phyloP scores from a whole-genome alignment of 192 early-diverging fungal species.

The Coemansia sp. region DNA sequence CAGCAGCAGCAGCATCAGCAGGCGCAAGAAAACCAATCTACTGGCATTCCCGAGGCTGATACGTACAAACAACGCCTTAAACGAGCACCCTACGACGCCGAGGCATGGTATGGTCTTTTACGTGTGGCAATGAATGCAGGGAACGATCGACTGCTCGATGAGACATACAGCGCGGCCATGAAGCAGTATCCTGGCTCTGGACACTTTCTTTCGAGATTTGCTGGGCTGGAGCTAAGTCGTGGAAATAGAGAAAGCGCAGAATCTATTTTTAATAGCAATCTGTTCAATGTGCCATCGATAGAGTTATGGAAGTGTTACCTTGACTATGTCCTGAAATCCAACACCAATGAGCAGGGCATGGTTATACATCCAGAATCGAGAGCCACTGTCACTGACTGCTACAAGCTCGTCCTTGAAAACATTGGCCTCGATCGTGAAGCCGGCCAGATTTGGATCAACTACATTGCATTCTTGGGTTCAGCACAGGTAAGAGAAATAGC shows the following conservation, averaged over 20 bases:
- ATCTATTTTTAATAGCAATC: conserved; percentile 79
- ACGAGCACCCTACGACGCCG: conserved; percentile 62
- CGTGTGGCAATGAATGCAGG: conserved; percentile 61
- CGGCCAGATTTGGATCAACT: conserved; percentile 87
- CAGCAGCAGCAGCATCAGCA: conserved; percentile 1
- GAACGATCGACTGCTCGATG: conserved; percentile 61
- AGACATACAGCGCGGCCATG: conserved; percentile 70
- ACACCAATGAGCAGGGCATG: conserved; percentile 59
- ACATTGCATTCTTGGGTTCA: conserved; percentile 77
- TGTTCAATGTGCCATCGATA: conserved; percentile 80
- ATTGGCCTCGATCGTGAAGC: conserved; percentile 89
- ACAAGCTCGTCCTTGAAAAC: conserved; percentile 86
- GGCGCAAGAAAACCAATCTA: conserved; percentile 3
- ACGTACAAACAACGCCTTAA: conserved; percentile 57
- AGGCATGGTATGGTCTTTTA: conserved; percentile 70
- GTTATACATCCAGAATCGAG: conserved; percentile 62
- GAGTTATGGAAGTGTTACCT: conserved; percentile 91
- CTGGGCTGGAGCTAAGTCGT: conserved; percentile 81
- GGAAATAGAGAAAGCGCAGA: conserved; percentile 77
- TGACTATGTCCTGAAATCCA: conserved; percentile 79
- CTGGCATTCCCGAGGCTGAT: conserved; percentile 54
- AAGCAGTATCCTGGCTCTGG: conserved; percentile 83
- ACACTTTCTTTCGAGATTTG: conserved; percentile 76
- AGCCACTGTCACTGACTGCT: conserved; percentile 75
- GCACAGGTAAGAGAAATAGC: conserved; percentile 61